Evolutionary conservation across 208 protist species (phyloP).

Genomic region (Trypanosomatidae sp.): DNA sequence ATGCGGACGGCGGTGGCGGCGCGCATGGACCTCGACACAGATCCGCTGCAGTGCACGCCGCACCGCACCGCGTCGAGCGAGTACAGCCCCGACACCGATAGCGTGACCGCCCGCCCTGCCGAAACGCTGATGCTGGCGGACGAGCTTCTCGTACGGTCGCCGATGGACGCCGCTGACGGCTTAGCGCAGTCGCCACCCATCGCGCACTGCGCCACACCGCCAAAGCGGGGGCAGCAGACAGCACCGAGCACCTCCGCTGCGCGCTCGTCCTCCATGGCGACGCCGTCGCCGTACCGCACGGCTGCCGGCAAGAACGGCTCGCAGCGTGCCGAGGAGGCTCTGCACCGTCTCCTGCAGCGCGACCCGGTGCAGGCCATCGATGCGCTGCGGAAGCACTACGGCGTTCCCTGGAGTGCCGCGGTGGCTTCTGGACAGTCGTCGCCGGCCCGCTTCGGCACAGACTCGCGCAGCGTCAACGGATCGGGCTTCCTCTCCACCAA

Average conservation of each 20-base stretch:
- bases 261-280: slow-evolving; percentile 11
- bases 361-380: slow-evolving; percentile 55
- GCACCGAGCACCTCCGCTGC: background rate
- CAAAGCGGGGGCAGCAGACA: slow-evolving; percentile 2
- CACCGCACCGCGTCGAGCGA: slow-evolving; percentile 5
- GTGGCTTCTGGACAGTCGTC: slow-evolving; percentile 5
- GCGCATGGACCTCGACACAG: slow-evolving; percentile 14
- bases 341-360: slow-evolving; percentile 38
- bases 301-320: slow-evolving; percentile 9
- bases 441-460: background rate
- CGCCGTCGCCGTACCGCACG: slow-evolving; percentile 32
- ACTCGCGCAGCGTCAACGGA: slow-evolving; percentile 19
- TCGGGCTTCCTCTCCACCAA: slow-evolving; percentile 4
- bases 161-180: background rate
- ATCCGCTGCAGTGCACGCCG: background rate
- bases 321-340: slow-evolving; percentile 32
- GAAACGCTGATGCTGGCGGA: slow-evolving; percentile 17
- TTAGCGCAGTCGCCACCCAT: background rate
- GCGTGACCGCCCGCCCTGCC: slow-evolving; percentile 1
- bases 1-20: slow-evolving; percentile 34
- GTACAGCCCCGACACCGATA: background rate
- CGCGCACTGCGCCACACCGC: slow-evolving; percentile 1
- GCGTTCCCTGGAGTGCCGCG: slow-evolving; percentile 21
- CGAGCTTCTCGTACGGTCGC: slow-evolving; percentile 16
- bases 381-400: slow-evolving; percentile 43